Evolutionary conservation across 2,329 filamentous ascomycete species (phyloP).

Genomic region (Neofusicoccum sp.): DNA sequence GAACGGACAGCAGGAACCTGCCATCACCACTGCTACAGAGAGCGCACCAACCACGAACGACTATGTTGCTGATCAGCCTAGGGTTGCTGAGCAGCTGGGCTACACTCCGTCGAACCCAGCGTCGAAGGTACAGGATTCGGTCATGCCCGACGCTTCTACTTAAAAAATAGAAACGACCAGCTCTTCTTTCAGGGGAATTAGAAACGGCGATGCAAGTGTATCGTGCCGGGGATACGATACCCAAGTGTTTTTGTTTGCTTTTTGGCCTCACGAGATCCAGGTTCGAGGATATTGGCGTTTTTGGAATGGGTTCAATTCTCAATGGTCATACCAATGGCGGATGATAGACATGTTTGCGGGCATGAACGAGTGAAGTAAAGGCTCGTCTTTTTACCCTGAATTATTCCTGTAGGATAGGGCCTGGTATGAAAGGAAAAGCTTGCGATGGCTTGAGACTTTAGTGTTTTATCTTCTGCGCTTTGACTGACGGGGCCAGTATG

Average conservation of each 20-base stretch:
- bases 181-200: neutral
- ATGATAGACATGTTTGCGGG: neutral
- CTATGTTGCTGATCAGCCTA: neutral
- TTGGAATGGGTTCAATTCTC: neutral
- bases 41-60: neutral
- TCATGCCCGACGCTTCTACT: neutral
- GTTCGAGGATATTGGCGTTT: neutral
- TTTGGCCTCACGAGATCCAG: neutral
- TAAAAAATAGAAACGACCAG: neutral
- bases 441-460: no score
- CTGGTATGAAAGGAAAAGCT: no score
- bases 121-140: neutral
- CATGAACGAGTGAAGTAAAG: no score
- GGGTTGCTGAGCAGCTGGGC: neutral
- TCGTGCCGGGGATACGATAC: constrained; percentile 13
- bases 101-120: no score
- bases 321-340: neutral
- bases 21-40: neutral
- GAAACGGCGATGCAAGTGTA: neutral
- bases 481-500: no score
- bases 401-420: no score
- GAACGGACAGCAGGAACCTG: neutral
- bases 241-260: neutral
- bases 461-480: no score
- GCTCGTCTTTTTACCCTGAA: no score